Evolutionary conservation across 257 asterid species (phyloP), one percentile per base, ranked within the genome.

Genomic region (Hygrophila difformis): DNA sequence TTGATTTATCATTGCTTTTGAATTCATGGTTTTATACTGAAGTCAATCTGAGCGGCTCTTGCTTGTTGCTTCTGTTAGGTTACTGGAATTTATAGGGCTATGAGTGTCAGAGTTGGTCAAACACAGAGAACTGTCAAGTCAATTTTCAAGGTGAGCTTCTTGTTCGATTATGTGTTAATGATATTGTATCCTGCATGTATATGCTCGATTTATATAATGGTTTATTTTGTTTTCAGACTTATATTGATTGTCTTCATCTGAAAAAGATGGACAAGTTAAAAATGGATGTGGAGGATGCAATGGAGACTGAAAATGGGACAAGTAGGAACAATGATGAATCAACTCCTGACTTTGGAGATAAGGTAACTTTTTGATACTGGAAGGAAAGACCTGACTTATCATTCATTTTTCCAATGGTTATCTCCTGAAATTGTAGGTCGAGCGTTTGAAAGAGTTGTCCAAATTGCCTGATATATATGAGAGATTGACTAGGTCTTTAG

Each of bases 71-170:
- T 42, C 54, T 65, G 40, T 55, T 57, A 91, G 99, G 95, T 91
- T 55, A 83, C 99, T 55, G 99, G 99, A 59, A 86, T 86, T 60
- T 91, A 86, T 64, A 67, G 97, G 61, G 99, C 99, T 42, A 91
- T 83, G 94, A 83, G 61, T 69, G 99, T 91, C 46, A 72, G 97
- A 74, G 57, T 91, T 49, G 99, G 99, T 52, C 75, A 93, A 59
- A 68, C 93, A n/a, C 99, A 87, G 47, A 81, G 99, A 81, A 80
- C 95, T 18, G 97, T 91, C 39, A 91, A 83, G 78, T 91, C 99
- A 39, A 71, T 91, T 35, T 87, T 68, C 69, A 91, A 81, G 89
- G 97, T 54, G 67, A 46, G 75, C 41, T 21, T 71, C 44, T 8
- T 33, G 26, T 51, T 50, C 41, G 36, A 45, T 57, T 34, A 9